Conservation (phyloP, 1,284 basidiomycete species). For the Trametes polyzona region DNA sequence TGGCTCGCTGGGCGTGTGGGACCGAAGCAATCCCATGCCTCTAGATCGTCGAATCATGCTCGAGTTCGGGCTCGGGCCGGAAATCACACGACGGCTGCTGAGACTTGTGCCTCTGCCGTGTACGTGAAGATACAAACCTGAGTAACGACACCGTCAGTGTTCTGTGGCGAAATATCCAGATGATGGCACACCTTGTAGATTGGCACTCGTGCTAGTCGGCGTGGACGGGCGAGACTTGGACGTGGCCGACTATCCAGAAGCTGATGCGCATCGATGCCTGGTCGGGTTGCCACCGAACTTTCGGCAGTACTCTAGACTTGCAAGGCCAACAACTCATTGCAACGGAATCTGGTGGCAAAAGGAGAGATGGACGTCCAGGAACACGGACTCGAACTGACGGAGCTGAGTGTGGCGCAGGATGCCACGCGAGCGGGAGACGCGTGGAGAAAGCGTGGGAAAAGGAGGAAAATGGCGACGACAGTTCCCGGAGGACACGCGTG, state of each 20-base stretch:
- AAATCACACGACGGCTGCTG: conserved; percentile 1
- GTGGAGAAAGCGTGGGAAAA: conserved; percentile 21
- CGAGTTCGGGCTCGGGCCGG: conserved; percentile 2
- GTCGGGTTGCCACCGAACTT: too few species aligned
- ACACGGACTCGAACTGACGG: too few species aligned
- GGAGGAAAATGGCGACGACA: conserved; percentile 15
- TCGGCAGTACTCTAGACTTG: too few species aligned
- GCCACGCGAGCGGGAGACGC: conserved; percentile 3
- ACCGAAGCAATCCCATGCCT: not conserved
- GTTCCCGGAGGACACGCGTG: conserved; percentile 30
- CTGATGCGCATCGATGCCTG: too few species aligned
- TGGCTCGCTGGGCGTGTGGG: not conserved
- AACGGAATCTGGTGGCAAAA: not conserved
- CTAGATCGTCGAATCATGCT: conserved; percentile 13
- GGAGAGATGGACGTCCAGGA: not conserved
- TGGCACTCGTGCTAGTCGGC: too few species aligned
- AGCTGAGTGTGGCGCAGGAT: not conserved
- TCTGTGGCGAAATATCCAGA: not conserved
- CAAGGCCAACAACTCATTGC: too few species aligned
- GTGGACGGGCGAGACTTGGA: too few species aligned
- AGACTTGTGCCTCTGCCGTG: conserved; percentile 38
- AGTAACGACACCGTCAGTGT: not conserved
- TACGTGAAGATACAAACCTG: conserved; percentile 38
- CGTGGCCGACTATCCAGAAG: not conserved
- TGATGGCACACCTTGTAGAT: not conserved